These are phyloP conservation scores for Penicillium silybi DNA, from an alignment of 495 filamentous ascomycete genomes.

Conservation along the genomic window DNA sequence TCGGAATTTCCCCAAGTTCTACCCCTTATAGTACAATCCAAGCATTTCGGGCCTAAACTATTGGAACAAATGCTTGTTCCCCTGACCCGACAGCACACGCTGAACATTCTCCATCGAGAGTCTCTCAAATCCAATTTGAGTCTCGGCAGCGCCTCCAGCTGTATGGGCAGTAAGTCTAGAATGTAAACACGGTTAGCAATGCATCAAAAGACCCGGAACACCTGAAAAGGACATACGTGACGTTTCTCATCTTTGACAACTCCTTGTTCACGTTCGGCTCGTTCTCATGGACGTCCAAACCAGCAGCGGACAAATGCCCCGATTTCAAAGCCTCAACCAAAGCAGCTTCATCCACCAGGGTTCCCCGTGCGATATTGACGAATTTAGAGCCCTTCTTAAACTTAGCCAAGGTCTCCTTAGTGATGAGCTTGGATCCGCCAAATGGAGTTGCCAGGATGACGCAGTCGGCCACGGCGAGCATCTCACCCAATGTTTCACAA, in stretches of 20 bases:
- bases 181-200: neutral
- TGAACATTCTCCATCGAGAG: constrained; percentile 15
- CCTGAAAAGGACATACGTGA: constrained; percentile 4
- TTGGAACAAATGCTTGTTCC: constrained; percentile 5
- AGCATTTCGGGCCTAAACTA: no score
- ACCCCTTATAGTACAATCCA: no score
- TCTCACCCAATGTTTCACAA: constrained; percentile 5
- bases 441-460: constrained; percentile 12
- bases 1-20: no score
- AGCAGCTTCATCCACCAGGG: constrained; percentile 8
- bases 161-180: constrained; percentile 12
- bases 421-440: constrained; percentile 15
- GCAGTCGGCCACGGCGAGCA: constrained; percentile 9
- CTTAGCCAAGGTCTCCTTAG: constrained; percentile 7
- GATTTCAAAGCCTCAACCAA: constrained; percentile 11
- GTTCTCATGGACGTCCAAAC: constrained; percentile 11
- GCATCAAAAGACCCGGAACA: neutral
- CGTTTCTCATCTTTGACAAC: constrained; percentile 7
- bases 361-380: constrained; percentile 10
- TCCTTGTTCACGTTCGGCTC: constrained; percentile 11
- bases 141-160: constrained; percentile 11
- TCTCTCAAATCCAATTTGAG: constrained; percentile 13
- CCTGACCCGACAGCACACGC: constrained; percentile 10
- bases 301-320: constrained; percentile 7
- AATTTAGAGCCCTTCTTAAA: constrained; percentile 13